These are phyloP conservation scores for Diaporthe citrichinensis DNA, from an alignment of 2,329 filamentous ascomycete genomes.

Conservation along the genomic window DNA sequence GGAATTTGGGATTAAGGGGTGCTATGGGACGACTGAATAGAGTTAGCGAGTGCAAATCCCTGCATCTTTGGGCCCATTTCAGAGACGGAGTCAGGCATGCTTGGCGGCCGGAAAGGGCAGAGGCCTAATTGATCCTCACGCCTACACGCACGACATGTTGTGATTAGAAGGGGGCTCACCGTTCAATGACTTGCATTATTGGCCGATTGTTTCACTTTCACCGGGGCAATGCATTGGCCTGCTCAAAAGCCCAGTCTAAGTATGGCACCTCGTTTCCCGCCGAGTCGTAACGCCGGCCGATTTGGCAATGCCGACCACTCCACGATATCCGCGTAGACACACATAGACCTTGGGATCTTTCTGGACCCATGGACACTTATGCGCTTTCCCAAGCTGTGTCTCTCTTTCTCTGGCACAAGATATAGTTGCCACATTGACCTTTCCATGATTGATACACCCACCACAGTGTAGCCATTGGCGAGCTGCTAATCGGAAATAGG, in stretches of 20 bases:
- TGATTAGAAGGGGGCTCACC: not conserved
- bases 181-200: not conserved
- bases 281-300: not conserved
- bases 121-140: not conserved
- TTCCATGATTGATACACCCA: too few species aligned
- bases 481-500: too few species aligned
- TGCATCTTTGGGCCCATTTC: not conserved
- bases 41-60: conserved; percentile 2
- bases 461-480: too few species aligned
- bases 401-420: too few species aligned
- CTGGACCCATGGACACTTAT: too few species aligned
- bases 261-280: not conserved
- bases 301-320: not conserved
- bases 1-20: conserved; percentile 9
- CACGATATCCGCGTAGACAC: not conserved
- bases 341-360: too few species aligned
- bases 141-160: not conserved
- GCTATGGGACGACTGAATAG: conserved; percentile 6
- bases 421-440: too few species aligned
- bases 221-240: not conserved
- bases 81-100: not conserved
- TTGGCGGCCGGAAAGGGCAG: conserved; percentile 21
- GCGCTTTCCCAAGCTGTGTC: too few species aligned
- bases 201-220: not conserved
- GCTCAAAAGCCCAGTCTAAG: not conserved